Evolutionary conservation across 2,329 filamentous ascomycete genomes (phyloP).

Genomic region (Aspergillus sp.): DNA sequence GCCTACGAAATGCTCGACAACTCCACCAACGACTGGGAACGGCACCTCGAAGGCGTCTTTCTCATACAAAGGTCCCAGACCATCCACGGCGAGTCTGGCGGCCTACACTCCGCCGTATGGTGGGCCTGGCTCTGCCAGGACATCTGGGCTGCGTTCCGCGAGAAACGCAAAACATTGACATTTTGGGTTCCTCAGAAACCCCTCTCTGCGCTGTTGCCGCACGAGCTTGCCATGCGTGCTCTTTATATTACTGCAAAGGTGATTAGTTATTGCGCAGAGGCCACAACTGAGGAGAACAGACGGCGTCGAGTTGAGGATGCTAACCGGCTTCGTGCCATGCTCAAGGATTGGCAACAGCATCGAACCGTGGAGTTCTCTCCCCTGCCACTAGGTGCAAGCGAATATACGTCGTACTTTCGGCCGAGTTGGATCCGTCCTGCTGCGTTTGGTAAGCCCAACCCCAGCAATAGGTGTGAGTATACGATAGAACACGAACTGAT

Average conservation of each 20-base stretch:
- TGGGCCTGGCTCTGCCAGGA: slow-evolving; percentile 69
- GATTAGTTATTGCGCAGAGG: slow-evolving; percentile 25
- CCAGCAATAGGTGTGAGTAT: too few species aligned
- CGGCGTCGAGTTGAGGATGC: slow-evolving; percentile 19
- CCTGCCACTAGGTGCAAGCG: slow-evolving; percentile 16
- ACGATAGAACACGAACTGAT: background rate
- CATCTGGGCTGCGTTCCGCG: slow-evolving; percentile 65
- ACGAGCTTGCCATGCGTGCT: slow-evolving; percentile 11
- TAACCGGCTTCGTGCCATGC: slow-evolving; percentile 18
- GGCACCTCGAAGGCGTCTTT: slow-evolving; percentile 65
- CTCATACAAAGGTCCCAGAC: slow-evolving; percentile 66
- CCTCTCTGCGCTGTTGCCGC: background rate
- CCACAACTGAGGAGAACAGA: slow-evolving; percentile 13
- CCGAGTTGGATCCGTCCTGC: slow-evolving; percentile 30
- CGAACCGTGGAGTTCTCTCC: slow-evolving; percentile 30
- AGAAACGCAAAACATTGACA: slow-evolving; percentile 28
- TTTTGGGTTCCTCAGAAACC: background rate
- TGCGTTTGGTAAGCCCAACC: slow-evolving; percentile 21
- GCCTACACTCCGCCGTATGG: slow-evolving; percentile 62
- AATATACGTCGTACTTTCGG: slow-evolving; percentile 14
- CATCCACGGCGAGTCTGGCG: slow-evolving; percentile 61
- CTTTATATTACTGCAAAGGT: slow-evolving; percentile 28
- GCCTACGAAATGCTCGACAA: slow-evolving; percentile 67
- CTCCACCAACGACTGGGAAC: slow-evolving; percentile 59
- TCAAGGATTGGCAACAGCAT: slow-evolving; percentile 30